Evolutionary conservation across 2,329 filamentous ascomycete species (phyloP), one percentile per base, ranked within the genome.

Genomic region (Ceratocystiopsis minuta): DNA sequence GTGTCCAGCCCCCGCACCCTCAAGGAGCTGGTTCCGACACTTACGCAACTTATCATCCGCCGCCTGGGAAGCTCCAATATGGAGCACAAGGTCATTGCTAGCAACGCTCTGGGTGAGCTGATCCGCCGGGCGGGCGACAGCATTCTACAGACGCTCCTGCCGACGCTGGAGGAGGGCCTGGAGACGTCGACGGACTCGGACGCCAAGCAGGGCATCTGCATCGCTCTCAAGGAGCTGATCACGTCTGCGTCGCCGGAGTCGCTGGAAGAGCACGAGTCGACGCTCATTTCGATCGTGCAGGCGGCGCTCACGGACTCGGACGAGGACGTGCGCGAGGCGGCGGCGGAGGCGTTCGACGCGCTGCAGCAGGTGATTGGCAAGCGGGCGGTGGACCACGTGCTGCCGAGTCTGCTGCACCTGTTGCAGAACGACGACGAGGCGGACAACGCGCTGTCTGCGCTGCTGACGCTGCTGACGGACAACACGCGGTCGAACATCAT

Each of bases 81-180:
- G 79, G 90, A 98, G 59, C 90, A 98, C 60, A 96, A 95, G 66
- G 81, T 94, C 52, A 98, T 98, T 66, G 90, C 92, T 50, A 88
- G 88, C 58, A 96, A 96, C 58, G 86, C 90, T 39, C 70, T 98
- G 43, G 90, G 90, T 55, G 90, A 98, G 58, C 75, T 98, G 50
- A 96, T 98, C 54, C 80, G 90, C 54, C 95, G 94, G 61, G 88
- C 90, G 54, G 90, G 92, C 47, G 90, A 98, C 58, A 81, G 85
- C 43, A 87, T 98, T 44, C 68, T 98, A 48, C 75, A 86, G 18
- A 92, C 76, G 36, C 65, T 98, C 46, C 65, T 98, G 46, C 90
- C 90, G 28, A 93, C 87, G 32, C 73, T 98, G 39, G 87, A 96
- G 57, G 85, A 93, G 57, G 86, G 88, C 34, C 68, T 98, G 42